A percentile compares a stretch with the other conserved stretches of the same genome.
Conservation (phyloP, 768 basidiomycete species). For the Agrocybe pediades region DNA sequence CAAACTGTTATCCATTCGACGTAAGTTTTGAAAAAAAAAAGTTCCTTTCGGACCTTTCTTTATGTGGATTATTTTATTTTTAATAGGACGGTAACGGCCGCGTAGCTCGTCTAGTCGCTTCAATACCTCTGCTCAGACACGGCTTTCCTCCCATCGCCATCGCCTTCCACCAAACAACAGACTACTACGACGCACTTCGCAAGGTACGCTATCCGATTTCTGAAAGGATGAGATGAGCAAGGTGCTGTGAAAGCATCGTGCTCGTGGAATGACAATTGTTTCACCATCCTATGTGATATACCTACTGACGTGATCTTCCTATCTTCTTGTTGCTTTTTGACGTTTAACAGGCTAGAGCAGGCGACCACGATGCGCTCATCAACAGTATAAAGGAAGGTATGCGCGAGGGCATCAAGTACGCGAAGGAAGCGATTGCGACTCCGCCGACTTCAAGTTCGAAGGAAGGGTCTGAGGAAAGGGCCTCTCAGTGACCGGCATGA, state of each 20-base stretch:
- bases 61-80: not conserved
- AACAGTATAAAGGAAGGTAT: no score
- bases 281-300: no score
- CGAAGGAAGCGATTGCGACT: no score
- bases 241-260: not conserved
- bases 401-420: no score
- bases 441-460: no score
- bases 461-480: no score
- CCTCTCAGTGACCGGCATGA: no score
- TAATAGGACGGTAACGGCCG: constrained; percentile 33
- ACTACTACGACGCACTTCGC: constrained; percentile 25
- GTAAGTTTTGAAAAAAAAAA: constrained; percentile 11
- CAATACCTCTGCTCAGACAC: constrained; percentile 29
- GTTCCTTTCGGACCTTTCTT: not conserved
- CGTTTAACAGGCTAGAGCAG: no score
- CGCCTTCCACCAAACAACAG: constrained; percentile 17
- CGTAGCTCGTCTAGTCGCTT: constrained; percentile 28
- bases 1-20: constrained; percentile 31
- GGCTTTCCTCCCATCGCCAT: constrained; percentile 32
- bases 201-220: constrained; percentile 18
- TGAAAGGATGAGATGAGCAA: no score
- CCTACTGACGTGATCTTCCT: no score
- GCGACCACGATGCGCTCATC: no score
- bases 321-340: no score
- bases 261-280: constrained; percentile 1